Percentiles rank a stretch among this genome's conserved stretches.
Conservation (phyloP, 805 yeast species). For the Wickerhamomyces subpelliculosus region DNA sequence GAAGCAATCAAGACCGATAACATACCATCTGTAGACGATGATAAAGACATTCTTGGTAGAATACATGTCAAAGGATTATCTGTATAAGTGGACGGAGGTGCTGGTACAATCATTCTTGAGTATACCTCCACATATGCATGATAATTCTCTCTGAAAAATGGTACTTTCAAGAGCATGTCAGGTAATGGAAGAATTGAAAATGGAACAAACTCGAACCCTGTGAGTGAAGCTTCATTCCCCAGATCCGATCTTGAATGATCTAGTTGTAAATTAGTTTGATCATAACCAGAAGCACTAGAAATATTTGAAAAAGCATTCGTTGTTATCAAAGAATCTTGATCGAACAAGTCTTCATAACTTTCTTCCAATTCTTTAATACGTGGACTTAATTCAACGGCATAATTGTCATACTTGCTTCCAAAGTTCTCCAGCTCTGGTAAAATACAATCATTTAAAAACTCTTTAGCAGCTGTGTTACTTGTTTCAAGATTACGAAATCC, state of each 20-base stretch:
- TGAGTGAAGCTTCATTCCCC: not conserved
- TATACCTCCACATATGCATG: constrained; percentile 58
- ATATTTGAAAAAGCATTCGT: not conserved
- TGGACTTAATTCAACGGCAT: not conserved
- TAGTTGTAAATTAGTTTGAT: not conserved
- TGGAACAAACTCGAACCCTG: constrained; percentile 6
- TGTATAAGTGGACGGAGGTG: constrained; percentile 45
- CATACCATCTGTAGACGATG: constrained; percentile 44
- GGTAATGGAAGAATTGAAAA: constrained; percentile 38
- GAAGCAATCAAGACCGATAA: constrained; percentile 50
- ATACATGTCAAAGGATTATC: constrained; percentile 62
- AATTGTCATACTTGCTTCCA: not conserved
- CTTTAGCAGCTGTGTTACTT: not conserved
- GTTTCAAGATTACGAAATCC: not conserved
- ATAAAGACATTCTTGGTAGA: constrained; percentile 63
- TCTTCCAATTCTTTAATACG: not conserved
- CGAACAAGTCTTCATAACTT: not conserved
- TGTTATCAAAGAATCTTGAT: not conserved
- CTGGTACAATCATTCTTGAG: constrained; percentile 56
- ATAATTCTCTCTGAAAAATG: constrained; percentile 53
- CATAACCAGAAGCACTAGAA: not conserved
- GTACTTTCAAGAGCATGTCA: constrained; percentile 50
- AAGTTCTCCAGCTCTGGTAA: not conserved
- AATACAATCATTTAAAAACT: not conserved
- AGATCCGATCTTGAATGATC: not conserved